Percentiles rank a stretch among this genome's conserved stretches.
phyloP scores from a whole-genome alignment of 2,329 filamentous ascomycete genomes.

The Endoconidiophora laricicola region DNA sequence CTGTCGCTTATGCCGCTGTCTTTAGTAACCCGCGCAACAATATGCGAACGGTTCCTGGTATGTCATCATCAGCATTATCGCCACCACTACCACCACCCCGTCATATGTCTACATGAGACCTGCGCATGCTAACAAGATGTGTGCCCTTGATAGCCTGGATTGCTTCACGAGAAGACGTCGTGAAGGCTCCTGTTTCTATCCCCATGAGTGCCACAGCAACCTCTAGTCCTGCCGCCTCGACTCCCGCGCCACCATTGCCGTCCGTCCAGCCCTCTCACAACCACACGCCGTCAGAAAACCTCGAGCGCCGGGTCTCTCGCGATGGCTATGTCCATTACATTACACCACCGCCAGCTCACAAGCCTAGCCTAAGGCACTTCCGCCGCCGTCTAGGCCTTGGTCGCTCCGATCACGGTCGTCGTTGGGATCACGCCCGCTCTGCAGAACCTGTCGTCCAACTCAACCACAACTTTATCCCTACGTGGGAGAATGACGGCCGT shows the following conservation, averaged over 20 bases:
- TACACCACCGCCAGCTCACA: slow-evolving; percentile 1
- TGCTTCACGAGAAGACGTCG: slow-evolving; percentile 26
- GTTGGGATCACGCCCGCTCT: slow-evolving; percentile 43
- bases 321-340: slow-evolving; percentile 30
- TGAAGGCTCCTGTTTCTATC: slow-evolving; percentile 16
- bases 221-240: slow-evolving; percentile 15
- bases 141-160: slow-evolving; percentile 28
- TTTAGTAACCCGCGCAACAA: slow-evolving; percentile 7
- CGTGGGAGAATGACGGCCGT: slow-evolving; percentile 8
- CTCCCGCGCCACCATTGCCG: slow-evolving; percentile 24
- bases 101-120: not conserved
- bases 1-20: not conserved
- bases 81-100: not conserved
- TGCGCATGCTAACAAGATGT: not conserved
- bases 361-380: slow-evolving; percentile 5
- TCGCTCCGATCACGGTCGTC: slow-evolving; percentile 29
- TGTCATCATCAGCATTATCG: not conserved
- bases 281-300: slow-evolving; percentile 22
- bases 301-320: slow-evolving; percentile 27
- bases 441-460: slow-evolving; percentile 37
- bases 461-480: slow-evolving; percentile 4
- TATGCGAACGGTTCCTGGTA: slow-evolving; percentile 10
- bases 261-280: slow-evolving; percentile 27
- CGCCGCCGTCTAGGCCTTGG: slow-evolving; percentile 10
- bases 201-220: slow-evolving; percentile 22